Evolutionary conservation across 805 yeast species (phyloP), one percentile per base, ranked within the genome.

Genomic region (Millerago galiae): DNA sequence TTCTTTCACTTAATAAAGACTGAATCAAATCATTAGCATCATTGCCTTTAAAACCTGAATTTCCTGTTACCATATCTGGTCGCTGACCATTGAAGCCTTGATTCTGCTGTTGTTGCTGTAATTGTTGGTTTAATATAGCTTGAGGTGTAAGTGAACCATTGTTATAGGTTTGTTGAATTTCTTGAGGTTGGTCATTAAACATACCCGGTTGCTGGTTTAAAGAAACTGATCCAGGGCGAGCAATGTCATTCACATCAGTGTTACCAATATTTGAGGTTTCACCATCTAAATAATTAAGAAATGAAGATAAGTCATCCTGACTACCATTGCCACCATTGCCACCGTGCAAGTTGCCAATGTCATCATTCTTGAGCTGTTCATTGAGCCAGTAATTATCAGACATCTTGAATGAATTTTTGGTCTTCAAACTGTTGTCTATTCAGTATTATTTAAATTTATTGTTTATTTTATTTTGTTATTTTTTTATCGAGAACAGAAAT

Each of bases 221-320:
- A 7, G 36, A 31, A 8, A 38, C 15, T 8, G 15, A 15, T 17
- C 35, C 14, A 10, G 27, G 35, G 12, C 29, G 43, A 12, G 25
- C 35, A 4, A 27, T 12, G 15, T 35, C 34, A 14, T 30, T 45
- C 16, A 26, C 35, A 30, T 25, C 41, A 35, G 34, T 34, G 29
- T 24, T 43, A 14, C 28, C 9, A n/a, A 24, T 31, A 26, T 33
- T 36, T 28, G 29, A 14, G 38, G 31, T 10, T 21, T 50, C 55
- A 38, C 42, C 74, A 45, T 72, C 74, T 45, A 74, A 59, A 46
- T 76, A 73, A 50, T 71, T 70, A 30, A 77, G 58, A 26, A 79
- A 79, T 30, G 77, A 60, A 37, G 68, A 68, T 55, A 74, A 73
- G 38, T 59, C 47, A 40, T 54, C 55, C n/a, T 51, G 54, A 15